Conservation (phyloP, 225 moss, liverwort and hornwort genomes). For the Rhytidiadelphus loreus region DNA sequence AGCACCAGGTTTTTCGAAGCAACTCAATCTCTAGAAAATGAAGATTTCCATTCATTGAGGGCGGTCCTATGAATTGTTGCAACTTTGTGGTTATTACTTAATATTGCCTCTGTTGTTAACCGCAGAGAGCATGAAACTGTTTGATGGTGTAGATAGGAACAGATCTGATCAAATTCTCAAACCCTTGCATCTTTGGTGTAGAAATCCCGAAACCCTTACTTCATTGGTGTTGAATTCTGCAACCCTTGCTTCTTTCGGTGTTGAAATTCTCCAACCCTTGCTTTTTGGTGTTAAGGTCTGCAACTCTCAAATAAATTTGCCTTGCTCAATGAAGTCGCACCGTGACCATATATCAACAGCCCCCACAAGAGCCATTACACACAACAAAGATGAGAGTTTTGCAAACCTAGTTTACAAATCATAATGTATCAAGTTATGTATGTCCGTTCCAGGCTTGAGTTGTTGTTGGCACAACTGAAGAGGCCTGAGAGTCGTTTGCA, state of each 20-base stretch:
- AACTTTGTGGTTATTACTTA: not conserved
- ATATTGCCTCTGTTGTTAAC: not conserved
- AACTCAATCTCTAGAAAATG: not conserved
- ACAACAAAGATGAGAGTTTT: not conserved
- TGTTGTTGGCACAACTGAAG: not conserved
- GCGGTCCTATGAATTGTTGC: not conserved
- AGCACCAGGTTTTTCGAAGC: not conserved
- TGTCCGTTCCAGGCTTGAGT: not conserved
- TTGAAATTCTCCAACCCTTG: not conserved
- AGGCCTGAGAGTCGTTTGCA: not conserved
- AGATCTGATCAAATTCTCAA: not conserved
- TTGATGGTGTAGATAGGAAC: not conserved
- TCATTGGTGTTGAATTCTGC: not conserved
- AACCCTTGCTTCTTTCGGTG: not conserved
- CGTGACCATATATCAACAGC: not conserved
- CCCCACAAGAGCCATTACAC: not conserved
- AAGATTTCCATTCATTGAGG: not conserved
- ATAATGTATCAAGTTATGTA: not conserved
- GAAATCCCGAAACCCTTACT: not conserved
- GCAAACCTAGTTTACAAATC: not conserved
- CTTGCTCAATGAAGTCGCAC: not conserved
- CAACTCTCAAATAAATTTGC: not conserved
- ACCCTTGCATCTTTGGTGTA: not conserved
- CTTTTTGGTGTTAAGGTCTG: not conserved
- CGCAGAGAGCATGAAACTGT: not conserved